Conservation (phyloP, 768 basidiomycete genomes). For the Lenzites betulinus region DNA sequence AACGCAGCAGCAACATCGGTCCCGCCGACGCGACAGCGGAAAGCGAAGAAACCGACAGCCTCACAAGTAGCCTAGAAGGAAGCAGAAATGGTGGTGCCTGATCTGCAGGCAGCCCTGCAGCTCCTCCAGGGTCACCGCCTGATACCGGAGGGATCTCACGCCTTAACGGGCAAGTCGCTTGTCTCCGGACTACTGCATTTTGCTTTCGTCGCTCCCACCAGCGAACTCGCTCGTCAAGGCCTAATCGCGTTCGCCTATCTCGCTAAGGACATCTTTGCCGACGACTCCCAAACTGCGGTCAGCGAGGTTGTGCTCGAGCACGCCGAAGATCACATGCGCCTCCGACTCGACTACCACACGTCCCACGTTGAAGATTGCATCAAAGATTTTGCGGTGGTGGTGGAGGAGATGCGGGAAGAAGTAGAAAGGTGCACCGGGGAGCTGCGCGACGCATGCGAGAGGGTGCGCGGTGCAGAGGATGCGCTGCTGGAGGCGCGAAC, state of each 20-base stretch:
- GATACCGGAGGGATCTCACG: constrained; percentile 5
- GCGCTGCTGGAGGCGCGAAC: not conserved
- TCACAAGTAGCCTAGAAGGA: not conserved
- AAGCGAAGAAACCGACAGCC: not conserved
- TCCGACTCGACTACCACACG: constrained; percentile 6
- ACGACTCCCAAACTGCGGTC: not conserved
- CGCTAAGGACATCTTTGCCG: not conserved
- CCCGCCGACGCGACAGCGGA: not conserved
- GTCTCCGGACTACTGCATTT: constrained; percentile 8
- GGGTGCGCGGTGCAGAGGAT: not conserved
- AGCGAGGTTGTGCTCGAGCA: not conserved
- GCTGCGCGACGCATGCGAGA: not conserved
- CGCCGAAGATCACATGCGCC: not conserved
- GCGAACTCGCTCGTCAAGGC: not conserved
- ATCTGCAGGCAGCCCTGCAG: not conserved
- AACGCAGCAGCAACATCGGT: too few species aligned
- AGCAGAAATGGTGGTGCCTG: not conserved
- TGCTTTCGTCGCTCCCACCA: not conserved
- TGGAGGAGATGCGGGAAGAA: not conserved
- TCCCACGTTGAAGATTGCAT: not conserved
- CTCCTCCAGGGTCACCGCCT: not conserved
- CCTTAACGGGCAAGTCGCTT: constrained; percentile 1
- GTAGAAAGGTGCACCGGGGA: not conserved
- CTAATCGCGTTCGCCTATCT: constrained; percentile 11
- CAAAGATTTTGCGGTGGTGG: not conserved